phyloP scores from a whole-genome alignment of 2,329 filamentous ascomycete genomes.

The Clathrospora elynae region DNA sequence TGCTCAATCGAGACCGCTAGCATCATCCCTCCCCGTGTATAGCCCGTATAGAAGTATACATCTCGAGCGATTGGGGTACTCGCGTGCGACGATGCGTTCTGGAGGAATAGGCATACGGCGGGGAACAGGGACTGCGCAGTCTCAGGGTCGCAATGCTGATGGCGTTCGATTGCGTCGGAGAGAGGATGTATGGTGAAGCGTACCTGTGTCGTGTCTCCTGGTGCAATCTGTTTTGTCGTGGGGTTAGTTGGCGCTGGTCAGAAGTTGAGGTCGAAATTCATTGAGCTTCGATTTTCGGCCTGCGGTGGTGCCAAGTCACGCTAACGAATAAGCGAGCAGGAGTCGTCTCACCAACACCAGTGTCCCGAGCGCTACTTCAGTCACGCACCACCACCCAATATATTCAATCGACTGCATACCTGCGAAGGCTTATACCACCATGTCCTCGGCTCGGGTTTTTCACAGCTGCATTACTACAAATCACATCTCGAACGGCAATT shows the following conservation, averaged over 20 bases:
- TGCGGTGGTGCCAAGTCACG: slow-evolving; percentile 17
- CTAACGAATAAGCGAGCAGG: slow-evolving; percentile 15
- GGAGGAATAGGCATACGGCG: slow-evolving; percentile 18
- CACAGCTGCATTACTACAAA: too few relatives aligned
- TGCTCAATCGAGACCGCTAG: slow-evolving; percentile 12
- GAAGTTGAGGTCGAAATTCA: slow-evolving; percentile 23
- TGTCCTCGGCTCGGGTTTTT: too few relatives aligned
- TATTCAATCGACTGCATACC: too few relatives aligned
- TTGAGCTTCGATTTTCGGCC: slow-evolving; percentile 16
- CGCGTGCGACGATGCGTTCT: slow-evolving; percentile 30
- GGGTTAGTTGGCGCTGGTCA: slow-evolving; percentile 39
- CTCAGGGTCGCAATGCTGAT: slow-evolving; percentile 27
- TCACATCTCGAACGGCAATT: too few relatives aligned
- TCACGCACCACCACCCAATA: too few relatives aligned
- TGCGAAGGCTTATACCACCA: too few relatives aligned
- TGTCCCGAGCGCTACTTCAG: background rate
- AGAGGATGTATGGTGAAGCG: slow-evolving; percentile 22
- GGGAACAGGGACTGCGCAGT: slow-evolving; percentile 12
- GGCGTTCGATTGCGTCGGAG: slow-evolving; percentile 11
- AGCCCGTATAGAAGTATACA: slow-evolving; percentile 20
- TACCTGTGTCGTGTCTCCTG: slow-evolving; percentile 47
- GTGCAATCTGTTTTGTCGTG: slow-evolving; percentile 45
- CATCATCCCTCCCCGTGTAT: slow-evolving; percentile 3
- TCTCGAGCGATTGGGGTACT: slow-evolving; percentile 20
- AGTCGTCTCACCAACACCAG: slow-evolving; percentile 1